Evolutionary conservation across 2,329 filamentous ascomycete species (phyloP), one percentile per base, ranked within the genome.

Genomic region (Colletotrichum filicis): DNA sequence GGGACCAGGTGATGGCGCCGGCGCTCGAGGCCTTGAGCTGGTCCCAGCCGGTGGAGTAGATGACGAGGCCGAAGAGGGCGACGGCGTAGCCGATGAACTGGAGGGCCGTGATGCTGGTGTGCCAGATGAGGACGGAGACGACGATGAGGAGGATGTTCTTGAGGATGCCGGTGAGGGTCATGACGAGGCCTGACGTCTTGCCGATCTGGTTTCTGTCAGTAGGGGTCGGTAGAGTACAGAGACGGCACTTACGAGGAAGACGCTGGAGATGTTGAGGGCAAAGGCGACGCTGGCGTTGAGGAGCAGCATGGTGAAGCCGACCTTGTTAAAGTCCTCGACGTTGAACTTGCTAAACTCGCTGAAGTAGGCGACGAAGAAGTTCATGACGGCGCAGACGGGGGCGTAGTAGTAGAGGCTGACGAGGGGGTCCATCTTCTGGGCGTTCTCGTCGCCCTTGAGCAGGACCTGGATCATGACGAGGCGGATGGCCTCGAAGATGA

Each of bases 391-490:
- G 83, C 94, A 97, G 61, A 95, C 92, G 5, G 94, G 94, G 0
- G 94, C 95, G 80, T 94, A 97, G 87, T 97, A 97, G 88, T 97
- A 97, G 26, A 97, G 89, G 37, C 93, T 94, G 74, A 97, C 94
- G 46, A 97, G 88, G 46, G 94, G 94, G 79, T 97, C 94, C 94
- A 97, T 97, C 86, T 94, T 94, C 85, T 93, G 82, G 19, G 71
- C 71, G 62, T 63, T 73, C 57, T 95, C 93, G 63, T 93, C 89
- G 42, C 89, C 92, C 79, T 91, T 94, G 64, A 97, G 90, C 77
- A 97, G 87, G 73, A 93, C 91, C 84, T 97, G 93, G 70, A 97
- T 94, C 93, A 97, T 94, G 83, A 95, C 92, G 75, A 97, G 86
- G 73, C 94, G 92, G 74, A 94, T 88, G 57, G 94, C 94, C 85